Evolutionary conservation across 805 yeast species (phyloP).

Genomic region (Grigorovia humatica): DNA sequence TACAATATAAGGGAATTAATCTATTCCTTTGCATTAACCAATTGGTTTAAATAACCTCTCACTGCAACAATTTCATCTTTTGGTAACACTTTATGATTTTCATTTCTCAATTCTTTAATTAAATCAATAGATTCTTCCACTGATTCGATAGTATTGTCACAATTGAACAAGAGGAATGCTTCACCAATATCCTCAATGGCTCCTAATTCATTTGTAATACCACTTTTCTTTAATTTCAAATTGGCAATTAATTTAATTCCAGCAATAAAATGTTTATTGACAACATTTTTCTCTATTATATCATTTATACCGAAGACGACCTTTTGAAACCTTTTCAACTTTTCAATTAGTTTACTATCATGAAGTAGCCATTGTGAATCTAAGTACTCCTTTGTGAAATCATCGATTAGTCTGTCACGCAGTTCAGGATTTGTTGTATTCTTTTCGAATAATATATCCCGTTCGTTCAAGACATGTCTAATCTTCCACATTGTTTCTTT

Average conservation of each 20-base stretch:
- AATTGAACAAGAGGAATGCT: conserved; percentile 36
- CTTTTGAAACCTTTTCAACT: conserved; percentile 66
- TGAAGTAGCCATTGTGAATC: conserved; percentile 21
- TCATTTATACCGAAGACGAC: conserved; percentile 81
- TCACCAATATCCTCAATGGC: conserved; percentile 29
- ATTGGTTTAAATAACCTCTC: conserved; percentile 22
- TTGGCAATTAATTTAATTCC: conserved; percentile 65
- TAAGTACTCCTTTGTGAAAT: conserved; percentile 27
- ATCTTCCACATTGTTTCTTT: conserved; percentile 66
- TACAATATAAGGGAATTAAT: background rate
- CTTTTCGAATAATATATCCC: conserved; percentile 60
- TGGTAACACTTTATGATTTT: conserved; percentile 24
- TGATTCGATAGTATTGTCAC: background rate
- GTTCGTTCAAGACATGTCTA: conserved; percentile 77
- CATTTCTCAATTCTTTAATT: conserved; percentile 38
- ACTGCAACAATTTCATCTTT: conserved; percentile 30
- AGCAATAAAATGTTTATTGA: conserved; percentile 47
- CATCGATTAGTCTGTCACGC: conserved; percentile 40
- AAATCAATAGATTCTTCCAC: conserved; percentile 30
- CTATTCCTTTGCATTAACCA: conserved; percentile 2
- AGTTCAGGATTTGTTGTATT: conserved; percentile 38
- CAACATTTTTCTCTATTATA: conserved; percentile 45
- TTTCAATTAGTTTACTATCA: conserved; percentile 54
- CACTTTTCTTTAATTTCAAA: conserved; percentile 45
- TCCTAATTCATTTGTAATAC: background rate